A percentile compares a stretch with the other conserved stretches of the same genome.
These are phyloP conservation scores for Fusarium sp. DNA, from an alignment of 2,329 filamentous ascomycete species.

Conservation along the genomic window DNA sequence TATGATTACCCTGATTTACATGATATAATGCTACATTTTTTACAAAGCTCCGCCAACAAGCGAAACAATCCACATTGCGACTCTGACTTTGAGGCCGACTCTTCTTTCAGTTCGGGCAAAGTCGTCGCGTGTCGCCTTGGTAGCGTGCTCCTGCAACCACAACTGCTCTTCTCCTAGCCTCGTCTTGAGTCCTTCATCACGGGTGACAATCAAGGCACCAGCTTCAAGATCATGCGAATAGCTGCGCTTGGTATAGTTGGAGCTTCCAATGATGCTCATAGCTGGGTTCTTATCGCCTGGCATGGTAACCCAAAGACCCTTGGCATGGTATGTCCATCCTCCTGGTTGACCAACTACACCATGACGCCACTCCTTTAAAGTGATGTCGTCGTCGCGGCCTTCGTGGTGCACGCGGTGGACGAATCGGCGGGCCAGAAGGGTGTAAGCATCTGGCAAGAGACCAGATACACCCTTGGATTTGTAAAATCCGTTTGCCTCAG, in stretches of 20 bases:
- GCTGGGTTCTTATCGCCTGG: slow-evolving; percentile 74
- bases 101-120: slow-evolving; percentile 84
- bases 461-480: slow-evolving; percentile 88
- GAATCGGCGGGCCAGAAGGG: slow-evolving; percentile 85
- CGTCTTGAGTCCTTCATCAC: slow-evolving; percentile 76
- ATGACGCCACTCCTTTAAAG: slow-evolving; percentile 86
- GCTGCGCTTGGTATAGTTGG: slow-evolving; percentile 94
- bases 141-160: slow-evolving; percentile 82
- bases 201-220: slow-evolving; percentile 86
- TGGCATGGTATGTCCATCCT: slow-evolving; percentile 98
- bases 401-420: slow-evolving; percentile 67
- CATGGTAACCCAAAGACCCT: slow-evolving; percentile 90
- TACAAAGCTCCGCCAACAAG: slow-evolving; percentile 88
- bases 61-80: slow-evolving; percentile 95
- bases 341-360: slow-evolving; percentile 83
- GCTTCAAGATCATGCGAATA: slow-evolving; percentile 94
- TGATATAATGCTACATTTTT: background rate
- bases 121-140: slow-evolving; percentile 77
- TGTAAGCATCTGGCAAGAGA: slow-evolving; percentile 92
- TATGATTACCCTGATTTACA: slow-evolving; percentile 38
- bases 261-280: slow-evolving; percentile 87
- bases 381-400: slow-evolving; percentile 67
- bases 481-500: slow-evolving; percentile 96
- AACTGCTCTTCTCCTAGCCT: slow-evolving; percentile 82
- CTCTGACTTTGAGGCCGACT: slow-evolving; percentile 84